phyloP scores from a whole-genome alignment of 352 stramenopile species.

The Phytophthora podocarpi region DNA sequence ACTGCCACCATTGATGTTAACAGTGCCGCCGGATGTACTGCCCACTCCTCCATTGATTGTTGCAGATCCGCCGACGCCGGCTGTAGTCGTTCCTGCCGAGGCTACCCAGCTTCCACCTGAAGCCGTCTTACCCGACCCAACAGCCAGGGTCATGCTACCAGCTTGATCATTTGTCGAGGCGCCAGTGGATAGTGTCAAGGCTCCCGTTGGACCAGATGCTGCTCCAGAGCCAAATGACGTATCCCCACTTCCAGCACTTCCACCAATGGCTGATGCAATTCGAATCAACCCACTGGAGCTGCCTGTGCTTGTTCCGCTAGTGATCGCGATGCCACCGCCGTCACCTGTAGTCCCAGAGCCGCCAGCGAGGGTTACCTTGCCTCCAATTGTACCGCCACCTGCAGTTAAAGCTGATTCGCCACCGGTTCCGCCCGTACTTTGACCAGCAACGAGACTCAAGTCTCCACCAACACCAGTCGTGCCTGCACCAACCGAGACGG shows the following conservation, averaged over 20 bases:
- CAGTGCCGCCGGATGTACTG: constrained; percentile 33
- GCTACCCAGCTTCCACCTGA: constrained; percentile 31
- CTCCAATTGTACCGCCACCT: constrained; percentile 39
- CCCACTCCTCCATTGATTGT: constrained; percentile 39
- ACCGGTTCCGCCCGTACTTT: constrained; percentile 37
- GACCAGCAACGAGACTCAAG: constrained; percentile 27
- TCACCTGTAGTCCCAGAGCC: constrained; percentile 42
- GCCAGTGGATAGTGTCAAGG: constrained; percentile 48
- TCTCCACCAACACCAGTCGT: constrained; percentile 29
- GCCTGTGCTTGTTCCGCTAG: constrained; percentile 39
- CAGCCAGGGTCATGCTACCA: constrained; percentile 40
- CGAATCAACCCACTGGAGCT: constrained; percentile 29
- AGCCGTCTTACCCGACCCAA: constrained; percentile 30
- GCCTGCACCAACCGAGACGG: constrained; percentile 39
- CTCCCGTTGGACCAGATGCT: constrained; percentile 40
- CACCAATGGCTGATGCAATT: constrained; percentile 27
- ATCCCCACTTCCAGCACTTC: constrained; percentile 26
- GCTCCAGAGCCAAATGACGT: constrained; percentile 30
- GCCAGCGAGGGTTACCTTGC: constrained; percentile 38
- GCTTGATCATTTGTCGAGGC: constrained; percentile 32
- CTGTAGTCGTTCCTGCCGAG: constrained; percentile 26
- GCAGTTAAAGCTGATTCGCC: constrained; percentile 24
- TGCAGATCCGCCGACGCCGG: constrained; percentile 34
- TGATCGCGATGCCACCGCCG: constrained; percentile 51
- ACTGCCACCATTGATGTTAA: constrained; percentile 33